A percentile compares a stretch with the other conserved stretches of the same genome.
These are phyloP conservation scores for Thielaviopsis punctulata DNA, from an alignment of 2,329 filamentous ascomycete genomes.

Conservation along the genomic window DNA sequence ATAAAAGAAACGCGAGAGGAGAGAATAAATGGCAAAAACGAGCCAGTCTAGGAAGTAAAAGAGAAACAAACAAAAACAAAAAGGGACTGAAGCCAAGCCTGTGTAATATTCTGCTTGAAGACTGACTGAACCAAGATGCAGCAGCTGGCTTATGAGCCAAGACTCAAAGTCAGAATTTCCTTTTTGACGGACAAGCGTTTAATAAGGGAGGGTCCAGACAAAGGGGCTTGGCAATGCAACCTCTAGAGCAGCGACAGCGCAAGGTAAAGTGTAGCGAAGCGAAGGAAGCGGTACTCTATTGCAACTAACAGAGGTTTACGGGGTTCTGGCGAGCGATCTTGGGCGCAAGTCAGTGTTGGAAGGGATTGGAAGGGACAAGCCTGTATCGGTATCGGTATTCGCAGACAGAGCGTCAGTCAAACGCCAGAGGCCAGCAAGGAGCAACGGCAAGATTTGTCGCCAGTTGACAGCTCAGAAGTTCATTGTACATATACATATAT, in stretches of 20 bases:
- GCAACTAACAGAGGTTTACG: too few relatives aligned
- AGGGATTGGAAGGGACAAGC: background rate
- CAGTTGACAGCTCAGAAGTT: background rate
- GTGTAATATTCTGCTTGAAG: background rate
- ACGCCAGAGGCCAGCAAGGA: background rate
- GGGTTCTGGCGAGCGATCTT: background rate
- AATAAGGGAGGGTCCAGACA: background rate
- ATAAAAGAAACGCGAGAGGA: background rate
- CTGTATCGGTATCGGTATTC: background rate
- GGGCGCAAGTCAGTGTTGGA: background rate
- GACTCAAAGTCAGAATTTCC: background rate
- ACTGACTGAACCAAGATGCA: background rate
- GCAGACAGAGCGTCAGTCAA: background rate
- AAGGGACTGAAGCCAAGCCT: background rate
- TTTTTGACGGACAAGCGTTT: background rate
- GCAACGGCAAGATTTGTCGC: too few relatives aligned
- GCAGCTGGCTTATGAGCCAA: background rate
- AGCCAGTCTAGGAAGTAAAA: background rate
- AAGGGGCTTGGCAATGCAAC: background rate
- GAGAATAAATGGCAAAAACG: background rate
- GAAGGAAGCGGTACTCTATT: background rate
- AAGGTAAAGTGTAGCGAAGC: background rate
- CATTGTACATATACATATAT: too few relatives aligned
- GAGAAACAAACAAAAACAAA: background rate
- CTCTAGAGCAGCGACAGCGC: background rate